Conservation (phyloP, 805 yeast species). For the Jamesozyma jinghongensis region DNA sequence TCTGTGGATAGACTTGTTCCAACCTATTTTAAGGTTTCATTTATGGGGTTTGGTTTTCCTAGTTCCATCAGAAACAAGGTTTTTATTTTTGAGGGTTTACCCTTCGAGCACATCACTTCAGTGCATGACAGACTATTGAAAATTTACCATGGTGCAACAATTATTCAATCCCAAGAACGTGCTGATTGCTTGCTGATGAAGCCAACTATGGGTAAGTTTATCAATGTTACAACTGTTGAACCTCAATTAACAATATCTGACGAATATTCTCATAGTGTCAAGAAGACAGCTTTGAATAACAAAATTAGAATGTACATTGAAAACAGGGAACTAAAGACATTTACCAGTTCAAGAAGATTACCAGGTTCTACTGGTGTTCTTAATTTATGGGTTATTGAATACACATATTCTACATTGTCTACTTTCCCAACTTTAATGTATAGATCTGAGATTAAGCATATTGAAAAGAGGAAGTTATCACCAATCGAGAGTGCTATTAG, state of each 20-base stretch:
- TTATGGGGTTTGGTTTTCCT: conserved; percentile 82
- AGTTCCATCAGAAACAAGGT: conserved; percentile 61
- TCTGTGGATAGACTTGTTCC: conserved; percentile 64
- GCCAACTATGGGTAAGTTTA: conserved; percentile 59
- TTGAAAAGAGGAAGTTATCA: conserved; percentile 49
- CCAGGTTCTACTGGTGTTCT: conserved; percentile 65
- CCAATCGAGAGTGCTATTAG: conserved; percentile 78
- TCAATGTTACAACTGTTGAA: conserved; percentile 63
- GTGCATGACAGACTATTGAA: conserved; percentile 68
- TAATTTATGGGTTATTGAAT: conserved; percentile 84
- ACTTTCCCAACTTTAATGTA: conserved; percentile 86
- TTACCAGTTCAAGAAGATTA: conserved; percentile 58
- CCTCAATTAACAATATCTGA: conserved; percentile 36
- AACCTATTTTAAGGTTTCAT: conserved; percentile 68
- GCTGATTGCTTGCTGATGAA: conserved; percentile 42
- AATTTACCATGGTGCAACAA: conserved; percentile 73
- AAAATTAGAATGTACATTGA: conserved; percentile 69
- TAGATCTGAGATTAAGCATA: conserved; percentile 57
- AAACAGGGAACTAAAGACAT: conserved; percentile 61
- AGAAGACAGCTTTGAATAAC: conserved; percentile 31
- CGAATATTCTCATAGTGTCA: conserved; percentile 39
- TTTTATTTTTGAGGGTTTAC: conserved; percentile 76
- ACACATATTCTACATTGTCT: conserved; percentile 62
- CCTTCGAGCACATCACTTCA: conserved; percentile 79
- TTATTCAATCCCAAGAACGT: conserved; percentile 48